A percentile compares a stretch with the other conserved stretches of the same genome.
Evolutionary conservation across 768 basidiomycete species (phyloP).

Genomic region (Boletus edulis): DNA sequence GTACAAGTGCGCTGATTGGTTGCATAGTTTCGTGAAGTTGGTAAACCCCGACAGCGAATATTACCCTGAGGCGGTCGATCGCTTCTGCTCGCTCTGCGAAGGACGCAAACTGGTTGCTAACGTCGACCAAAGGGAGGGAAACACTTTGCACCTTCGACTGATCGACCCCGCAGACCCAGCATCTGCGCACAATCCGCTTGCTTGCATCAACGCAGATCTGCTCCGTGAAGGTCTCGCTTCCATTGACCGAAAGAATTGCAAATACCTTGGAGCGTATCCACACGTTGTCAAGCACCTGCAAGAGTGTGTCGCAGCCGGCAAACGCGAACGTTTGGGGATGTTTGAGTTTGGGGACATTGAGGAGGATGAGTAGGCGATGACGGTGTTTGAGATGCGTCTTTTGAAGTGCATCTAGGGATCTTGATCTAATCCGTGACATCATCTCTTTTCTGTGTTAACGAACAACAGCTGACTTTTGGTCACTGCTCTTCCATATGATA

Average conservation of each 20-base stretch:
- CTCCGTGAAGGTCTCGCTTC: constrained; percentile 84
- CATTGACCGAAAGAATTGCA: constrained; percentile 75
- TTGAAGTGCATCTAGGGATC: constrained; percentile 11
- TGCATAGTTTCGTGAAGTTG: constrained; percentile 78
- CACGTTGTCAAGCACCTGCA: constrained; percentile 64
- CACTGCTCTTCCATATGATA: neutral
- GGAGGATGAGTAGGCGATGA: constrained; percentile 57
- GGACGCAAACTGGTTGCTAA: constrained; percentile 98
- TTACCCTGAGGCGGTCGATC: constrained; percentile 76
- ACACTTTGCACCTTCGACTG: constrained; percentile 80
- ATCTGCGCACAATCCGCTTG: constrained; percentile 62
- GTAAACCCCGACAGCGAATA: constrained; percentile 84
- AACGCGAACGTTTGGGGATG: constrained; percentile 75
- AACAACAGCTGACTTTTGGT: neutral
- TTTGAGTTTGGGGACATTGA: constrained; percentile 92
- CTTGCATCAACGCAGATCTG: constrained; percentile 87
- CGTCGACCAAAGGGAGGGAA: constrained; percentile 81
- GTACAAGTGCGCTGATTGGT: neutral
- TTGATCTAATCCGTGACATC: constrained; percentile 13
- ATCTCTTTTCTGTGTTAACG: neutral
- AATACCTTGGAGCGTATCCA: constrained; percentile 69
- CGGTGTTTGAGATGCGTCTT: constrained; percentile 13
- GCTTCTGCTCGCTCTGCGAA: constrained; percentile 83
- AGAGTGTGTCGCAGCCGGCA: constrained; percentile 59
- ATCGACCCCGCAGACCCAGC: constrained; percentile 83